phyloP scores from a whole-genome alignment of 495 filamentous ascomycete species.

The Cryomyces antarcticus region DNA sequence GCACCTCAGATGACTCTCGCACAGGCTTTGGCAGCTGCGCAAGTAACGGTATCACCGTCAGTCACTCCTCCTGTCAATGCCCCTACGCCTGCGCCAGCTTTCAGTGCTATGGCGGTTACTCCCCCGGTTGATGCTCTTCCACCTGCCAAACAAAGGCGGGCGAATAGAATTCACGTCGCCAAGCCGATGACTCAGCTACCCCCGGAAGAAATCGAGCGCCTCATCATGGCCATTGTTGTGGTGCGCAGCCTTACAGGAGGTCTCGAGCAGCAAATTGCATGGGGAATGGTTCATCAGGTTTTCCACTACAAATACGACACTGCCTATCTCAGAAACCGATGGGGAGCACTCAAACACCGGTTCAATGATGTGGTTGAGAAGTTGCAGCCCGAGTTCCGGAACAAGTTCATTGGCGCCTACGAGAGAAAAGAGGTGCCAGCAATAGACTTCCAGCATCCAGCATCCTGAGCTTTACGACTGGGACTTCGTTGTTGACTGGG shows the following conservation, averaged over 20 bases:
- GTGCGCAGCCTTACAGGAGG: conserved; percentile 58
- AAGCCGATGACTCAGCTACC: not conserved
- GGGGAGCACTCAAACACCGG: too few relatives aligned
- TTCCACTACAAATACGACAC: too few relatives aligned
- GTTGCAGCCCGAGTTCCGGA: conserved; percentile 58
- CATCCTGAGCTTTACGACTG: conserved; percentile 60
- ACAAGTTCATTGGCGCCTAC: conserved; percentile 58
- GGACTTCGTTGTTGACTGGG: conserved; percentile 57
- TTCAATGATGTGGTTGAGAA: conserved; percentile 18
- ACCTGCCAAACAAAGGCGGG: too few relatives aligned
- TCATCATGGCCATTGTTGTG: conserved; percentile 47
- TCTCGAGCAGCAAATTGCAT: conserved; percentile 45
- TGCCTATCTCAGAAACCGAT: too few relatives aligned
- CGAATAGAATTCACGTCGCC: too few relatives aligned
- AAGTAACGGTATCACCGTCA: too few relatives aligned
- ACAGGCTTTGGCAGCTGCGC: too few relatives aligned
- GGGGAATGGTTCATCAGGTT: conserved; percentile 44
- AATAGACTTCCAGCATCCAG: conserved; percentile 51
- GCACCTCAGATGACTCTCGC: too few relatives aligned
- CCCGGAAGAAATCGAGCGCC: conserved; percentile 1
- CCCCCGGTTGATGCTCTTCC: too few relatives aligned
- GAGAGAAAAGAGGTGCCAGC: conserved; percentile 40
- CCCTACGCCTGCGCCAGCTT: too few relatives aligned
- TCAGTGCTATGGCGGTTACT: too few relatives aligned
- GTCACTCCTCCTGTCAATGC: too few relatives aligned